phyloP scores from a whole-genome alignment of 2,329 filamentous ascomycete genomes.

The Tolypocladium amazonense region DNA sequence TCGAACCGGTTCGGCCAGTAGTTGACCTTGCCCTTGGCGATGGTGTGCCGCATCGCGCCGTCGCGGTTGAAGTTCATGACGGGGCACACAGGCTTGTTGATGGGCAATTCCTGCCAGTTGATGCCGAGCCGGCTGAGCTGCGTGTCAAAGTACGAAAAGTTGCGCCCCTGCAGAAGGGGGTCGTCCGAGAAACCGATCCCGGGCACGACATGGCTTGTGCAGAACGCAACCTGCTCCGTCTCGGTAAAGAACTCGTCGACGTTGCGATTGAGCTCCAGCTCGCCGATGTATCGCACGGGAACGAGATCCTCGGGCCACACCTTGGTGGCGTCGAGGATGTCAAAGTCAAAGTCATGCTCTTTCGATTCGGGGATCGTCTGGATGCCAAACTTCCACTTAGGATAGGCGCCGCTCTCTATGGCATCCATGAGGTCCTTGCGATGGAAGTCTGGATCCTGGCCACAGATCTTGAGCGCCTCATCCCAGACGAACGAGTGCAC shows the following conservation, averaged over 20 bases:
- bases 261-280: conserved; percentile 70
- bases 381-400: conserved; percentile 76
- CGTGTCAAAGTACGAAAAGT: conserved; percentile 57
- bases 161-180: conserved; percentile 63
- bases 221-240: conserved; percentile 76
- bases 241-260: conserved; percentile 74
- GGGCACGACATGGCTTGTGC: conserved; percentile 67
- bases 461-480: conserved; percentile 63
- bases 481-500: conserved; percentile 73
- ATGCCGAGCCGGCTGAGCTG: conserved; percentile 44
- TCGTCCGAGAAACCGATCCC: conserved; percentile 71
- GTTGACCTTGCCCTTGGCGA: neutral
- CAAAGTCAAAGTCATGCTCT: conserved; percentile 72
- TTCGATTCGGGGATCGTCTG: conserved; percentile 43
- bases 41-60: neutral
- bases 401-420: conserved; percentile 59
- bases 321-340: conserved; percentile 78
- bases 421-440: conserved; percentile 67
- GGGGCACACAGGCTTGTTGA: conserved; percentile 65
- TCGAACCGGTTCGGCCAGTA: conserved; percentile 26
- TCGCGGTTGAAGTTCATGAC: conserved; percentile 71
- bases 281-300: conserved; percentile 67
- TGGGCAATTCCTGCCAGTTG: conserved; percentile 69
- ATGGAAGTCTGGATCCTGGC: conserved; percentile 73
- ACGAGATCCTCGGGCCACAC: conserved; percentile 72